Base-by-base conservation (phyloP, 305 asterid species). In the Stenogyne calaminthoides region DNA sequence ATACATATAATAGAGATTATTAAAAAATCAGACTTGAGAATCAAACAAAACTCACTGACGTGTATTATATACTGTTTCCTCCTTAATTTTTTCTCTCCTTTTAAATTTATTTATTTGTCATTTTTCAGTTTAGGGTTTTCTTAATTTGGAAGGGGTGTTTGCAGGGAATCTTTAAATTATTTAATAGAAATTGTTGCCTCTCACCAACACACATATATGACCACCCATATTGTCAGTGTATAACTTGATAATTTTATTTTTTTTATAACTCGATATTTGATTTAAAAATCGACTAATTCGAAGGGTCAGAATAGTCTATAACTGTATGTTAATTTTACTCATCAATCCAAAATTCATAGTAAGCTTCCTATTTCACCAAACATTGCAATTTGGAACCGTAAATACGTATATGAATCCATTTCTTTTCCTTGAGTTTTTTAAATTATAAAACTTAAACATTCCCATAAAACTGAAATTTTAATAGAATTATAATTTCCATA, bases 171-270 rank as follows among this genome's bases (percentile, higher is more conserved):
- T 58, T 29, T 51, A 27, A 8, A 51, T 67, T 9, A 67, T 32
- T 46, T 47, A 72, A 49, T 34, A n/a, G 15, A 55, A 62, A 72
- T 47, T 47, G 64, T 61, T 44, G 70, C 55, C 16, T 20, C 25
- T 36, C 62, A 62, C 51, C n/a, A 11, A 36, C 37, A 69, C 9
- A 55, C 37, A 37, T 0, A 49, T 32, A 20, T 5, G n/a, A 59
- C 51, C 5, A 68, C 52, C 51, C 39, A 34, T 52, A 4, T 34
- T 15, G 61, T 15, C 61, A 1, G 9, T 42, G 12, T 20, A 36
- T 0, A n/a, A n/a, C n/a, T n/a, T n/a, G n/a, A n/a, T n/a, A n/a
- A n/a, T n/a, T n/a, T n/a, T n/a, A n/a, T n/a, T n/a, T n/a, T n/a
- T n/a, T n/a, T n/a, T n/a, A n/a, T n/a, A n/a, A n/a, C n/a, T n/a